A percentile compares a stretch with the other conserved stretches of the same genome.
Evolutionary conservation across 202 grass and related monocot genomes (phyloP).

Genomic region (Carex sylvatica): DNA sequence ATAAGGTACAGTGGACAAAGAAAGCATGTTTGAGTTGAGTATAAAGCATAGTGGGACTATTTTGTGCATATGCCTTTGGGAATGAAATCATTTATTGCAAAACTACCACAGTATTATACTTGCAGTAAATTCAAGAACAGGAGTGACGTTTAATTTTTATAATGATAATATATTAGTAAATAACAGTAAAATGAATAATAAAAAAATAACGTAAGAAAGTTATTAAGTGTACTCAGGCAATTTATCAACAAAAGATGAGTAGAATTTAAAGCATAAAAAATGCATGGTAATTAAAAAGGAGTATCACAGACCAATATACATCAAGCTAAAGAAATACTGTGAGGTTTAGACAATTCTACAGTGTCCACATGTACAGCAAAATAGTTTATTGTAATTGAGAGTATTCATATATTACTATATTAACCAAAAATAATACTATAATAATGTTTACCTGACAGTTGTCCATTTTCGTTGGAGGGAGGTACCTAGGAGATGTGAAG

Average conservation of each 20-base stretch:
- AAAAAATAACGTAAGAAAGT: neutral
- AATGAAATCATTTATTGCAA: neutral
- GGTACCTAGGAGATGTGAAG: slow-evolving; percentile 54
- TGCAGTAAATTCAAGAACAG: neutral
- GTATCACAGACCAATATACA: neutral
- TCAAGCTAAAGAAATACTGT: neutral
- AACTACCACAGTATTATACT: neutral
- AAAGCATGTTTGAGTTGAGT: no score
- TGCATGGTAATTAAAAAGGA: neutral
- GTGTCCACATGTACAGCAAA: neutral
- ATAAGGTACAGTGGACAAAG: neutral
- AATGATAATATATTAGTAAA: neutral
- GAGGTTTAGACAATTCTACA: neutral
- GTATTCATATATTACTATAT: neutral
- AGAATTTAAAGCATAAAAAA: neutral
- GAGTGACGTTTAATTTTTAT: neutral
- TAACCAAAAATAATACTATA: neutral
- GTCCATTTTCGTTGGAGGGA: slow-evolving; percentile 60
- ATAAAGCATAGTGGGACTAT: neutral
- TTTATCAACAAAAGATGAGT: neutral
- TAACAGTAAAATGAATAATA: neutral
- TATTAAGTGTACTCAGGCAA: neutral
- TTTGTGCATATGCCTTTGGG: neutral
- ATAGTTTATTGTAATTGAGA: neutral
- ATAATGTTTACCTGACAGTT: slow-evolving; percentile 56